phyloP scores from a whole-genome alignment of 495 filamentous ascomycete genomes.

The Filosporella fistucella region DNA sequence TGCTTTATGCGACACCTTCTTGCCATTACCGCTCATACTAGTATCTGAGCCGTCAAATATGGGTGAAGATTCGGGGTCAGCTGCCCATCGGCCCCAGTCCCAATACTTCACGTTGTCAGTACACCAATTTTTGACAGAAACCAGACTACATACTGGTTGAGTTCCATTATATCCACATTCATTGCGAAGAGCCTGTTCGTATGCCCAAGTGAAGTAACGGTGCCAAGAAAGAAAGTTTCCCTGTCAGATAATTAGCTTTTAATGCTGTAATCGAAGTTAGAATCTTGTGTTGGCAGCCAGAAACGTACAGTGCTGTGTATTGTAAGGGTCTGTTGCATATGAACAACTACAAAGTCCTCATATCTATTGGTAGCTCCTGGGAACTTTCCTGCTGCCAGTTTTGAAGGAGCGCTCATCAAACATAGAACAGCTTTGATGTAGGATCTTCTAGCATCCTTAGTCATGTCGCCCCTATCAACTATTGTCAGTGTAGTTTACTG shows the following conservation, averaged over 20 bases:
- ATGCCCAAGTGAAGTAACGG: neutral
- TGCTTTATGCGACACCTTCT: slow-evolving; percentile 30
- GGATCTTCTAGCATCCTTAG: slow-evolving; percentile 27
- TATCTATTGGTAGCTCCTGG: slow-evolving; percentile 38
- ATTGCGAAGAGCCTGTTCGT: neutral
- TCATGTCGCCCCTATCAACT: slow-evolving; percentile 29
- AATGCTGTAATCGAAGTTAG: no score
- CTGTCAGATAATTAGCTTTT: no score
- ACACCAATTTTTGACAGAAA: no score
- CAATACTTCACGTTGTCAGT: no score
- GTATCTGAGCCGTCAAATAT: slow-evolving; percentile 56
- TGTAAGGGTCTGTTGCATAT: slow-evolving; percentile 38
- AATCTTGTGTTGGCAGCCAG: neutral
- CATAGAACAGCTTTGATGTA: slow-evolving; percentile 65
- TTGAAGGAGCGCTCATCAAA: slow-evolving; percentile 46
- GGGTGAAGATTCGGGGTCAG: neutral
- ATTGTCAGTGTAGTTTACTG: slow-evolving; percentile 5
- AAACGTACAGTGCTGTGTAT: neutral
- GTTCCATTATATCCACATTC: slow-evolving; percentile 2
- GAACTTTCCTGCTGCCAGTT: slow-evolving; percentile 26
- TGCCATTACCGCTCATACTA: slow-evolving; percentile 62
- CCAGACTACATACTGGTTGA: no score
- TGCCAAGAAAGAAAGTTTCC: no score
- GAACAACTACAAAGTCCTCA: slow-evolving; percentile 62
- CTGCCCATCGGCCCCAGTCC: neutral